phyloP scores from a whole-genome alignment of 805 yeast species.

The Schizosaccharomyces cryophilus region DNA sequence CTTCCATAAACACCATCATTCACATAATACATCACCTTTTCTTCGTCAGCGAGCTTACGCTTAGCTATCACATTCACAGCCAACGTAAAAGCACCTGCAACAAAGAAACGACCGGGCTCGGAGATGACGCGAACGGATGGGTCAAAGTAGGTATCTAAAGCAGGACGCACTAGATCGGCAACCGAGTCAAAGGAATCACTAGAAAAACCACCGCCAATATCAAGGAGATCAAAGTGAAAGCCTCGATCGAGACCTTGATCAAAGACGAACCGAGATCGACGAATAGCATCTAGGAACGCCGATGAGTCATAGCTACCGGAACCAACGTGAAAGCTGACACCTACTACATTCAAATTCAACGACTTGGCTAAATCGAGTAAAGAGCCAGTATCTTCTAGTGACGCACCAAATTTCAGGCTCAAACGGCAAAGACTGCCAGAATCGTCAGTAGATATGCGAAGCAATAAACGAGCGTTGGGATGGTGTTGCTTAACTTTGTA shows the following conservation, averaged over 20 bases:
- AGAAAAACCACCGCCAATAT: constrained; percentile 84
- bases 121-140: constrained; percentile 37
- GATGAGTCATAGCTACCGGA: constrained; percentile 63
- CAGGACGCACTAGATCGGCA: constrained; percentile 28
- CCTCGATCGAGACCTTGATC: constrained; percentile 28
- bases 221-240: constrained; percentile 31
- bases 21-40: constrained; percentile 40
- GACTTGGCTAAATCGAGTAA: constrained; percentile 38
- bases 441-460: constrained; percentile 79
- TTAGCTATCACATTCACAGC: constrained; percentile 73
- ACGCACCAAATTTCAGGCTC: constrained; percentile 74
- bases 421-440: constrained; percentile 64
- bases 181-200: constrained; percentile 32
- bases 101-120: constrained; percentile 84
- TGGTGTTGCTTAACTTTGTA: constrained; percentile 42
- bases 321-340: constrained; percentile 90
- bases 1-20: constrained; percentile 93
- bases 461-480: constrained; percentile 43
- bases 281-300: constrained; percentile 44
- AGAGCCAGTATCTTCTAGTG: constrained; percentile 25
- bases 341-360: constrained; percentile 40
- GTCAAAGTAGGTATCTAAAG: constrained; percentile 41
- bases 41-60: constrained; percentile 22
- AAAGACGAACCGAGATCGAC: constrained; percentile 46
- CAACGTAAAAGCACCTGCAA: constrained; percentile 61